A percentile compares a stretch with the other conserved stretches of the same genome.
Evolutionary conservation across 345 rosid species (phyloP).

Genomic region (Cochlearia excelsa): DNA sequence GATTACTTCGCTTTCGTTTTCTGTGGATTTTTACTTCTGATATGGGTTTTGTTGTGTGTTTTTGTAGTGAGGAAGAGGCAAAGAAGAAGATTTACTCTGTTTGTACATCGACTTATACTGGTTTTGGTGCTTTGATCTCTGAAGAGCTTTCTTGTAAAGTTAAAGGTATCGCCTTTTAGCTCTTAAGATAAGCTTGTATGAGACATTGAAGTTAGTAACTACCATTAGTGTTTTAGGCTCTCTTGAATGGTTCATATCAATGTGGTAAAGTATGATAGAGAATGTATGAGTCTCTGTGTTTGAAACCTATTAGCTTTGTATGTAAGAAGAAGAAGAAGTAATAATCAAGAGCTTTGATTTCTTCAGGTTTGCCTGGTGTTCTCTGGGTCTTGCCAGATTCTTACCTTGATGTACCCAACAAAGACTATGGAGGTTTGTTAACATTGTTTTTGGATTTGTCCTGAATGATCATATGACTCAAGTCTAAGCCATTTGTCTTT

Average conservation of each 20-base stretch:
- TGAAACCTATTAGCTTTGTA: neutral
- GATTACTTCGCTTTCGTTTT: neutral
- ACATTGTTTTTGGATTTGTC: too few relatives aligned
- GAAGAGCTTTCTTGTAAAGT: constrained; percentile 90
- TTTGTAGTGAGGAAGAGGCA: constrained; percentile 88
- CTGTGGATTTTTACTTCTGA: neutral
- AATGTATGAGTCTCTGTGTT: neutral
- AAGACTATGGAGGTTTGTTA: constrained; percentile 89
- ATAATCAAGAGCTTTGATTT: constrained; percentile 18
- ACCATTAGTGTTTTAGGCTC: neutral
- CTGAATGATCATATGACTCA: neutral
- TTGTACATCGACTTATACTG: constrained; percentile 77
- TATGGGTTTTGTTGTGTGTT: neutral
- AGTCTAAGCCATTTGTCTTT: neutral
- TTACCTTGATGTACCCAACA: constrained; percentile 90
- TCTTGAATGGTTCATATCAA: neutral
- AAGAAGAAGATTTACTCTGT: constrained; percentile 97
- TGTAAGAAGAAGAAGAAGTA: neutral
- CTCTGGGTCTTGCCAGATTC: constrained; percentile 98
- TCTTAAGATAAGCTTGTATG: too few relatives aligned
- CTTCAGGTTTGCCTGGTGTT: constrained; percentile 73
- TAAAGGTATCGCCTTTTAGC: constrained; percentile 57
- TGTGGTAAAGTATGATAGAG: neutral
- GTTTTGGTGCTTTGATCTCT: constrained; percentile 90
- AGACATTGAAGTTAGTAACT: too few relatives aligned